These are phyloP conservation scores for Monosporozyma yasuniensis DNA, from an alignment of 805 yeast genomes.

Conservation along the genomic window DNA sequence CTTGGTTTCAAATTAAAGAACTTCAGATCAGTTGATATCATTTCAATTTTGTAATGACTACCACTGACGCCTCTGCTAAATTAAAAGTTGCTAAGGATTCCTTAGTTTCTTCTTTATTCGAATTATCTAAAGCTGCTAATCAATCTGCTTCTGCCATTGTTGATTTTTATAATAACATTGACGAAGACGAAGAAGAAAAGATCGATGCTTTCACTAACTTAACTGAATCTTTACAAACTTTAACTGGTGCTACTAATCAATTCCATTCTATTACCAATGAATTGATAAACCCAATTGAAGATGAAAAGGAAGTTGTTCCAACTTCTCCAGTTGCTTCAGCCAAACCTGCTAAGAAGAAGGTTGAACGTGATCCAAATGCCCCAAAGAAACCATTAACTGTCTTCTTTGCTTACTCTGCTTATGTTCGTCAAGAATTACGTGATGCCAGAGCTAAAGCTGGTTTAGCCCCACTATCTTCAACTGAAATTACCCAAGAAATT, in stretches of 20 bases:
- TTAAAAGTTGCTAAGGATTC: constrained; percentile 33
- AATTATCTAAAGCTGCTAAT: constrained; percentile 76
- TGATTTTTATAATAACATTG: constrained; percentile 55
- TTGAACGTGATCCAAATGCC: constrained; percentile 80
- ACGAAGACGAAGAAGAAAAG: constrained; percentile 39
- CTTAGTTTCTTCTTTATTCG: constrained; percentile 70
- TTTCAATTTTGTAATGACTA: constrained; percentile 15
- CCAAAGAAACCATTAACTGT: constrained; percentile 92
- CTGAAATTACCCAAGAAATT: constrained; percentile 71
- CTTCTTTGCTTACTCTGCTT: constrained; percentile 70
- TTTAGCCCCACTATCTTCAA: constrained; percentile 55
- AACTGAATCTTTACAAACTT: constrained; percentile 34
- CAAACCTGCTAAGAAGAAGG: constrained; percentile 35
- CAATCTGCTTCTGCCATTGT: constrained; percentile 77
- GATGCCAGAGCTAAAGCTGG: constrained; percentile 56
- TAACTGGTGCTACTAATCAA: constrained; percentile 32
- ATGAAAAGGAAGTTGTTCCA: constrained; percentile 20
- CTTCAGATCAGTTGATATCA: neutral
- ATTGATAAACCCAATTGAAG: constrained; percentile 28
- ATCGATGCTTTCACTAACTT: constrained; percentile 38
- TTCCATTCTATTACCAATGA: constrained; percentile 25
- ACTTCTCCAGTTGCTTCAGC: constrained; percentile 12
- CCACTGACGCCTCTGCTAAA: constrained; percentile 27
- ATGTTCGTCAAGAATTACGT: constrained; percentile 60
- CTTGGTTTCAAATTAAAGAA: neutral